These are phyloP conservation scores for Sugiyamaella qingdaonensis DNA, from an alignment of 805 yeast genomes.

Conservation along the genomic window DNA sequence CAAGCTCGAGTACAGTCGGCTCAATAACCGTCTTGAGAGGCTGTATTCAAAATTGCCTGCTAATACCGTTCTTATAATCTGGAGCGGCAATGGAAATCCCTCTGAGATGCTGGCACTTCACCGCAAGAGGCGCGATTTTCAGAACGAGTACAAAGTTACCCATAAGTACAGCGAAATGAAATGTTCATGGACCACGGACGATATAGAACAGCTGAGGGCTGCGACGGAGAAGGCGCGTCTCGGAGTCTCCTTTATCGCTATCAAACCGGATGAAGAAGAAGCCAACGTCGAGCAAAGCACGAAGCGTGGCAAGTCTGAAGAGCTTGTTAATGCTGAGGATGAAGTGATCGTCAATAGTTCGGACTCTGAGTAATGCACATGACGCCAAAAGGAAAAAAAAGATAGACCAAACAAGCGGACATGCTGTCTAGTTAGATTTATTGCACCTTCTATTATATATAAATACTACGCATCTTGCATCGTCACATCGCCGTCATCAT, in stretches of 20 bases:
- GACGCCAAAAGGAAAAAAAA: too few relatives aligned
- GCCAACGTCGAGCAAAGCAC: background rate
- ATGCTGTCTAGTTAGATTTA: too few relatives aligned
- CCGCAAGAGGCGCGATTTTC: conserved; percentile 40
- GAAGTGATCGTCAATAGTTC: too few relatives aligned
- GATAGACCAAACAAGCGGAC: too few relatives aligned
- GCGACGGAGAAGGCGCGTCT: conserved; percentile 53
- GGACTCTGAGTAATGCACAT: too few relatives aligned
- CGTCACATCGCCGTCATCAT: background rate
- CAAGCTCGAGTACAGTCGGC: conserved; percentile 27
- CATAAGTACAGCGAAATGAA: conserved; percentile 43
- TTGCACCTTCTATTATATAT: too few relatives aligned
- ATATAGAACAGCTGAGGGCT: conserved; percentile 43
- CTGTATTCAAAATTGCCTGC: conserved; percentile 53
- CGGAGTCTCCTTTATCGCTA: conserved; percentile 54
- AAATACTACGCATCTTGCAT: too few relatives aligned
- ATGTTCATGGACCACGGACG: conserved; percentile 49
- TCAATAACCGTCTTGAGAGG: conserved; percentile 44
- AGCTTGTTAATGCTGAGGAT: too few relatives aligned
- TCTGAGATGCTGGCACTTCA: conserved; percentile 43
- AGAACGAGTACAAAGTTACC: conserved; percentile 38
- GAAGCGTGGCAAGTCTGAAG: too few relatives aligned
- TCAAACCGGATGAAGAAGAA: conserved; percentile 32
- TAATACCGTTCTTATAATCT: conserved; percentile 55
- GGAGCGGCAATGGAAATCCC: conserved; percentile 62